These are phyloP conservation scores for Cucurbita ficifolia DNA, from an alignment of 306 rosid genomes.

Conservation along the genomic window DNA sequence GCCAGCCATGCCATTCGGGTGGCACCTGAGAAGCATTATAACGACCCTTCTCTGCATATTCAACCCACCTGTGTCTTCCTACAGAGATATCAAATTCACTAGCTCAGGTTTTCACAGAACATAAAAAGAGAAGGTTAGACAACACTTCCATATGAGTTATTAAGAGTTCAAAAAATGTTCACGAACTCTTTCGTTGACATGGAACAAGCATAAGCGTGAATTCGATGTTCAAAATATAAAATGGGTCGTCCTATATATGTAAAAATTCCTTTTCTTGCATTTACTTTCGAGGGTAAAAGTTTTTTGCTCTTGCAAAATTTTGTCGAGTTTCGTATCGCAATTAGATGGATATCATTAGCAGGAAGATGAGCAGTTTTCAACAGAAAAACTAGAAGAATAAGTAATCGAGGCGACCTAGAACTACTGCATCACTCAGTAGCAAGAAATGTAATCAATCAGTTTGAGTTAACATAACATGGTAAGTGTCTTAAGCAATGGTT, in stretches of 20 bases:
- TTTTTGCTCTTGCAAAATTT: not conserved
- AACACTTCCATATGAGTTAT: too few relatives aligned
- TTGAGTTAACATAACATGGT: not conserved
- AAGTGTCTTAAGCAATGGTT: not conserved
- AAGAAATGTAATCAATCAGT: not conserved
- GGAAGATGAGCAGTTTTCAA: not conserved
- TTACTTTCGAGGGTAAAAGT: not conserved
- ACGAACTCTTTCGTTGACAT: not conserved
- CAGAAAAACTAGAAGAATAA: not conserved
- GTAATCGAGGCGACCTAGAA: not conserved
- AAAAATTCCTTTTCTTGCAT: not conserved
- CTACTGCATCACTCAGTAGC: not conserved
- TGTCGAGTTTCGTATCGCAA: not conserved
- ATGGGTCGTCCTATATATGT: not conserved
- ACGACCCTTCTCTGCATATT: constrained; percentile 84
- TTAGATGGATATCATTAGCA: not conserved
- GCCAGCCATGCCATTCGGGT: constrained; percentile 99
- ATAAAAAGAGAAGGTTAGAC: not conserved
- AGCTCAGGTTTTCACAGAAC: not conserved
- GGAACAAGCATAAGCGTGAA: not conserved
- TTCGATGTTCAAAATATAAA: not conserved
- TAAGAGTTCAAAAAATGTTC: too few relatives aligned
- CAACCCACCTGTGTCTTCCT: constrained; percentile 99
- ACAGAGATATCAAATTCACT: not conserved
- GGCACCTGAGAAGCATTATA: constrained; percentile 99